A percentile compares a stretch with the other conserved stretches of the same genome.
Conservation (phyloP, 768 basidiomycete species). For the Guyanaporus albipodus region DNA sequence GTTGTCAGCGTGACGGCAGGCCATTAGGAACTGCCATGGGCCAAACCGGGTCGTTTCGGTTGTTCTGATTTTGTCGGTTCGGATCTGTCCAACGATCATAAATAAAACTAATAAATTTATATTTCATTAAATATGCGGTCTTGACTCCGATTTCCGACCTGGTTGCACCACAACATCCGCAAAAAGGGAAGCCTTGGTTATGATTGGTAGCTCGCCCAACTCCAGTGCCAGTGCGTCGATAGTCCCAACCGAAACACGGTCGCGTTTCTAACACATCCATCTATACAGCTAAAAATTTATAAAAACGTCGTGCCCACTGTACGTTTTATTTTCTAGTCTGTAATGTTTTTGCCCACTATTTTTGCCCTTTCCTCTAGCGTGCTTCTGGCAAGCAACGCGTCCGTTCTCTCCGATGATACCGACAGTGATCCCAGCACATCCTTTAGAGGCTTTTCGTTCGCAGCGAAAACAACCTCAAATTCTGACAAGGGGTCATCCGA, state of each 20-base stretch:
- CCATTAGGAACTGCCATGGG: no score
- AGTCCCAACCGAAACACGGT: constrained; percentile 9
- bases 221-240: no score
- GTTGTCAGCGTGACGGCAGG: no score
- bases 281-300: background rate
- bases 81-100: no score
- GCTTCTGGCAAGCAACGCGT: constrained; percentile 34
- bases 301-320: background rate
- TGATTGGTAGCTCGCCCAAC: no score
- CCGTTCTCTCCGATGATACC: constrained; percentile 9
- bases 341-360: constrained; percentile 15
- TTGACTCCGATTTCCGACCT: no score
- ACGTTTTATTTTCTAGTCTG: background rate
- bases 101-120: no score
- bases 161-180: no score
- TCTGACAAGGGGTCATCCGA: constrained; percentile 19
- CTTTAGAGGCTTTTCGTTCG: constrained; percentile 21
- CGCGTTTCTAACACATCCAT: constrained; percentile 12
- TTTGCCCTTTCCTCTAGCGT: constrained; percentile 12
- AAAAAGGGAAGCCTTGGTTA: no score
- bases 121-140: no score
- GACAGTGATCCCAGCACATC: background rate
- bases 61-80: no score
- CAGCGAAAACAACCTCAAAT: constrained; percentile 13
- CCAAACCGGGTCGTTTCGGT: no score